Conservation (phyloP, 345 rosid genomes). For the Rhodomyrtus tomentosa region DNA sequence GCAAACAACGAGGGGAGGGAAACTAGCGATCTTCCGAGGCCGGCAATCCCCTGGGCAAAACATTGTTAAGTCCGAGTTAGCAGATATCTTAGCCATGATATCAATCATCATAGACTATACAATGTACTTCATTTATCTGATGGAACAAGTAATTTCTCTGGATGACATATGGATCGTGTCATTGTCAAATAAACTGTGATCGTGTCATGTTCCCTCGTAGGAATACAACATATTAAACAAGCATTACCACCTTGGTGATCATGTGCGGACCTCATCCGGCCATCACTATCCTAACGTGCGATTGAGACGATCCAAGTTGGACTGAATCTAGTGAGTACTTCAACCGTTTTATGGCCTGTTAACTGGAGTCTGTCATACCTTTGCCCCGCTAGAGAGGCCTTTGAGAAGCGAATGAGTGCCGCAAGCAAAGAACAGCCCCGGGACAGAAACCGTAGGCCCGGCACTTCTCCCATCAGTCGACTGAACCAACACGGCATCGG, state of each 20-base stretch:
- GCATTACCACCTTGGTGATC: neutral
- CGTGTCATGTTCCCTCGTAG: neutral
- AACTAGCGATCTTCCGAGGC: slow-evolving; percentile 15
- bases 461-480: neutral
- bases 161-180: neutral
- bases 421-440: slow-evolving; percentile 2
- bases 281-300: neutral
- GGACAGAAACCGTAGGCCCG: neutral
- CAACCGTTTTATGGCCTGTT: neutral
- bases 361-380: neutral
- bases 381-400: neutral
- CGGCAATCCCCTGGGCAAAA: slow-evolving; percentile 3
- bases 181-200: neutral
- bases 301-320: neutral
- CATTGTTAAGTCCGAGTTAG: neutral
- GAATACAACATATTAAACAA: neutral
- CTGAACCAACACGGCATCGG: neutral
- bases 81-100: neutral
- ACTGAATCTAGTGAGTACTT: neutral
- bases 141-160: neutral
- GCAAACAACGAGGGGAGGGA: slow-evolving; percentile 17
- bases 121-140: neutral
- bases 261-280: neutral
- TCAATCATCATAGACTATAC: neutral
- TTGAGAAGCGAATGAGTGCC: neutral